phyloP scores from a whole-genome alignment of 768 basidiomycete genomes.

The Coprinopsis cinerea region DNA sequence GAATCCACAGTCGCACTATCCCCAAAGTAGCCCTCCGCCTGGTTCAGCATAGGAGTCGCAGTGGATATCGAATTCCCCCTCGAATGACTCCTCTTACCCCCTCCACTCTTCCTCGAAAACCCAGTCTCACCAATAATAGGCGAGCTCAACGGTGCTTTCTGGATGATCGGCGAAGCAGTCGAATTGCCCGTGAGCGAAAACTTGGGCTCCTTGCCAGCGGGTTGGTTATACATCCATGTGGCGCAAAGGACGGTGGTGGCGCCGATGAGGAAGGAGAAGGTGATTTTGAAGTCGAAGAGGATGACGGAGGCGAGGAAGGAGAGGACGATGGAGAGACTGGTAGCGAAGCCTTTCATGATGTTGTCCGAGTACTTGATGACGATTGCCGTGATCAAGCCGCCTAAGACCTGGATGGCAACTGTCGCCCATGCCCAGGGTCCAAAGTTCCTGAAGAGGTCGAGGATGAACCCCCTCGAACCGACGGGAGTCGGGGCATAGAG shows the following conservation, averaged over 20 bases:
- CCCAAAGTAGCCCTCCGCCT: too few relatives aligned
- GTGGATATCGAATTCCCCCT: background rate
- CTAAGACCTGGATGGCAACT: constrained; percentile 83
- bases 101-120: background rate
- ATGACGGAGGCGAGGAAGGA: constrained; percentile 92
- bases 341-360: constrained; percentile 96
- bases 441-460: constrained; percentile 76
- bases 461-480: constrained; percentile 43
- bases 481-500: constrained; percentile 43
- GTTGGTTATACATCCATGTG: constrained; percentile 95
- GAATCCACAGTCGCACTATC: too few relatives aligned
- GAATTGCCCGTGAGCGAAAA: constrained; percentile 16
- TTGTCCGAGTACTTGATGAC: constrained; percentile 98
- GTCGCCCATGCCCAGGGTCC: constrained; percentile 95
- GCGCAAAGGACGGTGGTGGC: constrained; percentile 79
- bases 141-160: constrained; percentile 14
- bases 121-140: background rate
- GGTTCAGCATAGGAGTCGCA: background rate
- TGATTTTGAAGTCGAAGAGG: constrained; percentile 87
- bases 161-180: constrained; percentile 9
- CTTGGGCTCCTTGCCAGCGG: constrained; percentile 22
- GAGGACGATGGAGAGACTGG: constrained; percentile 86
- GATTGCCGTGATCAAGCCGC: constrained; percentile 88
- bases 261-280: constrained; percentile 81
- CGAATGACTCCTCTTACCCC: background rate